Evolutionary conservation across 2,329 filamentous ascomycete genomes (phyloP).

Genomic region (Sclerotinia spermophila): DNA sequence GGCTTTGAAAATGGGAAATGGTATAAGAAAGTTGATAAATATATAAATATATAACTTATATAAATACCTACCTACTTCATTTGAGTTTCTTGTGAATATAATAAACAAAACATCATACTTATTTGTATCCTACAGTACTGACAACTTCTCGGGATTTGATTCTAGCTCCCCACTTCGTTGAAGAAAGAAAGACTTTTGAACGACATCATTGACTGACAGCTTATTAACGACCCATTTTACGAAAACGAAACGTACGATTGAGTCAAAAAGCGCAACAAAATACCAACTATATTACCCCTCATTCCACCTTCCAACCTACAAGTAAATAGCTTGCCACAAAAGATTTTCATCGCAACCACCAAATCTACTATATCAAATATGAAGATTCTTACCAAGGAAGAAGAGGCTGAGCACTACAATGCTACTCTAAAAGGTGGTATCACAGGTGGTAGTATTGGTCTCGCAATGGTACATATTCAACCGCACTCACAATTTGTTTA

Average conservation of each 20-base stretch:
- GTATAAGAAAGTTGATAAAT: neutral
- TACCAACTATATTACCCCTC: neutral
- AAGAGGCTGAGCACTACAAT: conserved; percentile 81
- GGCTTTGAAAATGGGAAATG: neutral
- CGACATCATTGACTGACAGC: conserved; percentile 8
- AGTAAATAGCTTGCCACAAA: neutral
- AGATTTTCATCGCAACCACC: neutral
- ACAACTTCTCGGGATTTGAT: neutral
- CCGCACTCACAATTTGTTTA: neutral
- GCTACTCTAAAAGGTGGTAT: conserved; percentile 75
- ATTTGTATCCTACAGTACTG: neutral
- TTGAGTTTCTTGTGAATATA: neutral
- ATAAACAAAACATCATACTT: neutral
- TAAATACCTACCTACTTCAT: neutral
- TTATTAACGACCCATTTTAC: conserved; percentile 1
- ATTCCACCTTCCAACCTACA: neutral
- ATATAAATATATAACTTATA: neutral
- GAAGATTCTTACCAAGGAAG: conserved; percentile 95
- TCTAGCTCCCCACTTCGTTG: neutral
- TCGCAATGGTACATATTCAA: conserved; percentile 59
- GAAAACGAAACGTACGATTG: neutral
- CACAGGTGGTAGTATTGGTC: conserved; percentile 66
- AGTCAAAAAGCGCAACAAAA: neutral
- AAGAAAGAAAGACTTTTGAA: neutral
- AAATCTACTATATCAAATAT: conserved; percentile 47